Percentiles rank a stretch among this genome's conserved stretches.
phyloP scores from a whole-genome alignment of 768 basidiomycete genomes.

The Roridomyces roridus region DNA sequence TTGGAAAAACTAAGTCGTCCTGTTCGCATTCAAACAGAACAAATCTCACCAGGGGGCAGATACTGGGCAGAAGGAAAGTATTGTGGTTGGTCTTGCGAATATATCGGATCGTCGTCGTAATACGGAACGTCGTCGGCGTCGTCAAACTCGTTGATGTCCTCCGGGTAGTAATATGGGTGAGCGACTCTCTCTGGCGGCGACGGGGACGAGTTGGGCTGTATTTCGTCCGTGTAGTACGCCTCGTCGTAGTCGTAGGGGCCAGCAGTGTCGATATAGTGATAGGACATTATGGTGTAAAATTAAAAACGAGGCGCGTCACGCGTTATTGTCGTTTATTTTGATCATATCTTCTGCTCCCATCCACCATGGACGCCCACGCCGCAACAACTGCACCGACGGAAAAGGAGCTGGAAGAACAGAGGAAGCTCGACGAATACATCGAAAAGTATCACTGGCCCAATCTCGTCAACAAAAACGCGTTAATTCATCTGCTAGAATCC shows the following conservation, averaged over 20 bases:
- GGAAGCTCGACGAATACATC: slow-evolving; percentile 77
- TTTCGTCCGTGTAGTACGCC: slow-evolving; percentile 39
- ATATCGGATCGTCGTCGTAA: slow-evolving; percentile 19
- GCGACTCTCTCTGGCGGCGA: slow-evolving; percentile 38
- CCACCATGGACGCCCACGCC: slow-evolving; percentile 11
- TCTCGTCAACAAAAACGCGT: slow-evolving; percentile 18
- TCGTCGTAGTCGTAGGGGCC: slow-evolving; percentile 18
- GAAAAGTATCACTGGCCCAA: slow-evolving; percentile 58
- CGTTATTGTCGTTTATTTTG: background rate
- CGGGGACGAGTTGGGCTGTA: slow-evolving; percentile 30
- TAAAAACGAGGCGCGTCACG: background rate
- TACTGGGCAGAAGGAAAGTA: background rate
- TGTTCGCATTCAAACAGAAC: background rate
- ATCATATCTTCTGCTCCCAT: background rate
- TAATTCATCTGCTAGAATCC: slow-evolving; percentile 60
- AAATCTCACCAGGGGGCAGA: background rate
- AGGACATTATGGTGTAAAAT: background rate
- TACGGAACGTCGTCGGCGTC: slow-evolving; percentile 17
- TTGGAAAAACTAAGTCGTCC: background rate
- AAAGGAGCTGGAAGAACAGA: slow-evolving; percentile 47
- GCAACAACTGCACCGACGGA: background rate
- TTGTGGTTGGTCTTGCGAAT: slow-evolving; percentile 2
- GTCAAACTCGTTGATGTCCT: slow-evolving; percentile 14
- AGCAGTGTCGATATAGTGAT: background rate
- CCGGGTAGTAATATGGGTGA: slow-evolving; percentile 1